Base-by-base conservation (phyloP, 306 rosid genomes). In the Corylus americana region DNA sequence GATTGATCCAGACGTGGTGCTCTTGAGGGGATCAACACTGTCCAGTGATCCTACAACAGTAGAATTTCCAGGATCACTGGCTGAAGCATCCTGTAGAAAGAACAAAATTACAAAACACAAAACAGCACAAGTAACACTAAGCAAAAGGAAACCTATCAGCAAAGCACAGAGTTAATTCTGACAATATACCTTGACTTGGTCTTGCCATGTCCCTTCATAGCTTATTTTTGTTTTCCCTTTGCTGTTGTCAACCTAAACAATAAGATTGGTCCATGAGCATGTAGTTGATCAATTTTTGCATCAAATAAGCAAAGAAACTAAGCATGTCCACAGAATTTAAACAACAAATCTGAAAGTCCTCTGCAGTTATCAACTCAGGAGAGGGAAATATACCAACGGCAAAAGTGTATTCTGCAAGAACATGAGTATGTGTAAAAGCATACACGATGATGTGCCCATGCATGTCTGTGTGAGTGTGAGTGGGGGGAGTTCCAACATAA, bases 21-120 rank as follows among this genome's bases (percentile, higher is more conserved):
- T 89, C 83, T 92, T 87, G 84, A 83, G 79, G 82, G 80, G 78
- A 75, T 84, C 89, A 68, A 74, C 71, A 74, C 83, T 70, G 49
- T 85, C 88, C 13, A 85, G 74, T 61, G 91, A 87, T 55, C 84
- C 94, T 13, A 81, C 88, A 18, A 81, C 79, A 74, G 54, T 14
- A 45, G 88, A 79, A 77, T 77, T 88, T 66, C 83, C 89, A 78
- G 81, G 66, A 74, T 80, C 79, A 42, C 78, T 13, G 37, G 73
- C 79, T 81, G 82, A 77, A 76, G 78, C 71, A 80, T 71, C 88
- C 93, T 92, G 63, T 48, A 20, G 64, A 81, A 77, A 79, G 66
- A 71, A 63, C 42, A 74, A 74, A 39, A 57, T 55, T 11, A 76
- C 62, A 76, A 64, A 25, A 75, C 63, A 58, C 44, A 39, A 27